Conservation (phyloP, 306 rosid species). For the Acacia melanoxylon region DNA sequence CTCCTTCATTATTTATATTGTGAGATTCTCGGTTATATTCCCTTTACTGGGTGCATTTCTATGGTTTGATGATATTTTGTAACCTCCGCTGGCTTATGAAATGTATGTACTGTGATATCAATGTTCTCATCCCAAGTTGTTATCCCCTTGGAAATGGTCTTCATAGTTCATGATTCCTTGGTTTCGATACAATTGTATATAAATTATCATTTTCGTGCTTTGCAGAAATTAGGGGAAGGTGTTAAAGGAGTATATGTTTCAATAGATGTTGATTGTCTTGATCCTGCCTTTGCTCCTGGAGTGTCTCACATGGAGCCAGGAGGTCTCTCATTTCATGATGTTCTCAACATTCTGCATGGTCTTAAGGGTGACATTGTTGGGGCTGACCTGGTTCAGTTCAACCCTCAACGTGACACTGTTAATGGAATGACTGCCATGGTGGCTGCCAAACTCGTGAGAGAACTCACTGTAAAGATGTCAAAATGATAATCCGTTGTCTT, state of each 20-base stretch:
- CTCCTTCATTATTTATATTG: not conserved
- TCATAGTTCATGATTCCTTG: slow-evolving; percentile 12
- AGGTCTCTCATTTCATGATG: slow-evolving; percentile 89
- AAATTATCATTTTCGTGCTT: not conserved
- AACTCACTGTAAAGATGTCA: slow-evolving; percentile 80
- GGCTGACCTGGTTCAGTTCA: slow-evolving; percentile 87
- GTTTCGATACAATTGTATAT: not conserved
- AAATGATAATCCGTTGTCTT: slow-evolving; percentile 36
- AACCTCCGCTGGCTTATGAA: not conserved
- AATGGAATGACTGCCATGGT: slow-evolving; percentile 99
- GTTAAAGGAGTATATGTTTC: slow-evolving; percentile 91
- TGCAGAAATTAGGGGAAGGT: slow-evolving; percentile 93
- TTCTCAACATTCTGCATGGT: slow-evolving; percentile 86
- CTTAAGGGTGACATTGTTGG: slow-evolving; percentile 85
- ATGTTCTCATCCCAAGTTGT: not conserved
- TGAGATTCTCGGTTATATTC: not conserved
- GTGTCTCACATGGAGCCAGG: slow-evolving; percentile 99
- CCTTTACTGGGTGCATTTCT: not conserved
- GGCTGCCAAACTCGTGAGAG: slow-evolving; percentile 95
- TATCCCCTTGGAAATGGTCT: not conserved
- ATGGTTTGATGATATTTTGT: not conserved
- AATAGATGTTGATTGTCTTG: slow-evolving; percentile 87
- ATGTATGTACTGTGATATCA: not conserved
- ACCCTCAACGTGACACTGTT: slow-evolving; percentile 93
- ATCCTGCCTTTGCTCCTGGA: slow-evolving; percentile 98